Evolutionary conservation across 306 rosid species (phyloP), one percentile per base, ranked within the genome.

Genomic region (Pterocarpus macrocarpus): DNA sequence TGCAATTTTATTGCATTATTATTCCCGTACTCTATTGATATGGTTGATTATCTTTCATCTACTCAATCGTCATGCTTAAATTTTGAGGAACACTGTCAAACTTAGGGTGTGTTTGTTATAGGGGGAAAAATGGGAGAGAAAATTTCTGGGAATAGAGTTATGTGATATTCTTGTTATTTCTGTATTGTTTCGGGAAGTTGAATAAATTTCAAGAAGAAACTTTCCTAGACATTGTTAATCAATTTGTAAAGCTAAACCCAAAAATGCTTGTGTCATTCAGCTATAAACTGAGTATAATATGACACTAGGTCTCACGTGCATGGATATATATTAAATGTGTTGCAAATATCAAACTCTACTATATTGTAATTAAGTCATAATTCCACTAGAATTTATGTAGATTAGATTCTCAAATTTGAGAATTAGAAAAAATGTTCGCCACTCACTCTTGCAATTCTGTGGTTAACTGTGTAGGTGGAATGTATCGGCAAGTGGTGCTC

Each of bases 401-500:
- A 22, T 63, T 45, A 59, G 43, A 57, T 64, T 45, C 52, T 79
- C 12, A 57, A 80, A 74, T 69, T 63, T 52, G 74, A 61, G 44
- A 69, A 61, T 17, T 70, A 0, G 8, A 2, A n/a, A 62, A 33
- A 10, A 5, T 43, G 14, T 34, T 68, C 64, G 73, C 41, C 5
- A 62, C 81, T 76, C 80, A 75, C 77, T 35, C 52, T 75, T 81
- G 65, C 30, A 76, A 73, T 69, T 73, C 56, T 81, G 15, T 73
- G 78, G 71, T 82, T 68, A 17, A 73, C 75, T 69, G 16, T 80
- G 87, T 86, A 95, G 98, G 82, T 92, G 98, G 98, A 95, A 95
- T 68, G 98, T 95, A 76, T 88, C 99, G 15, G 99, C 99, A 8
- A 95, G 99, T 72, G 99, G 99, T 73, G 97, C 99, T 67, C 97